Evolutionary conservation across 2,329 filamentous ascomycete species (phyloP), one percentile per base, ranked within the genome.

Genomic region (Penicillium hordei): DNA sequence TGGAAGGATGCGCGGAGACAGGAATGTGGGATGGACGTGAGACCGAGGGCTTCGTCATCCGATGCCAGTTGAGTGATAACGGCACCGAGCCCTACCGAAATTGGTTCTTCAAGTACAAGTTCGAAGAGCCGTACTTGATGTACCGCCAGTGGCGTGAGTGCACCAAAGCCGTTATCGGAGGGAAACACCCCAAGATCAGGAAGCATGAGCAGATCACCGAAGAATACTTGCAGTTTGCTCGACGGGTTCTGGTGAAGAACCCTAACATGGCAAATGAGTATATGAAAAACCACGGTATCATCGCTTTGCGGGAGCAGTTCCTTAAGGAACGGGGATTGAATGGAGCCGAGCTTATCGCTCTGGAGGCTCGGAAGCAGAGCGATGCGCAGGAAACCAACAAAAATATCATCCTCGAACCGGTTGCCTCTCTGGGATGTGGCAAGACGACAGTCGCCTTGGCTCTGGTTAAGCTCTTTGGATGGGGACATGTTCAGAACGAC

Each of bases 21-120:
- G 94, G 94, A 5, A 88, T 90, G 36, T 93, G 96, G 76, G 88
- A 90, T 61, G 93, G 93, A 10, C 89, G 93, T 53, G 93, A 97
- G 65, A 93, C 96, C 0, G 94, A 99, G 76, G 94, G 94, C 4
- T 99, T 99, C 67, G 94, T 99, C 57, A 89, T 99, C 65, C 88
- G 94, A 55, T 97, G 94, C 83, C 90, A 86, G 78, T 86, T 80
- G 80, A 81, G 71, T 52, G 68, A 76, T 48, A 78, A 79, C 0
- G 77, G 75, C 1, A 71, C 73, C 15, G 74, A 73, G 2, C 83
- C 84, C 0, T 94, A 87, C 72, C 78, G 84, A n/a, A 93, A 99
- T 73, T 99, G 94, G 94, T 99, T 99, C 77, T 99, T 99, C 87
- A 99, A 99, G 77, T 99, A 93, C 84, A 99, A 99, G 78, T 99